Evolutionary conservation across 768 basidiomycete species (phyloP).

Genomic region (Agrocybe pediades): DNA sequence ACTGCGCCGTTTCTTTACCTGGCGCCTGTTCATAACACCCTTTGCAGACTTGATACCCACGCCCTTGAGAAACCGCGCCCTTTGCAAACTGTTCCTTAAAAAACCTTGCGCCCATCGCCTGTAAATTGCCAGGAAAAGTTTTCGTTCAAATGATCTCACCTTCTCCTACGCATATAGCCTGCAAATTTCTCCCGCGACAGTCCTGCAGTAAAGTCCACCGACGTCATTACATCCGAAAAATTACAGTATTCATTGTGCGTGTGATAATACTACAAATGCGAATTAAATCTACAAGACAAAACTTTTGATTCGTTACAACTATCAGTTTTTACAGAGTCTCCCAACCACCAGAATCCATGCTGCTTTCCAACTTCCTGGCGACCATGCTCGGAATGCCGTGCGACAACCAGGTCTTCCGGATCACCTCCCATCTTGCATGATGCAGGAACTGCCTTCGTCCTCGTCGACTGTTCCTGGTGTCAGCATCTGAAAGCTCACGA

Average conservation of each 20-base stretch:
- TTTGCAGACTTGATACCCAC: too few relatives aligned
- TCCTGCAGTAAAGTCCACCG: too few relatives aligned
- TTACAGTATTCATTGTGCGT: background rate
- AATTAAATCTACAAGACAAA: background rate
- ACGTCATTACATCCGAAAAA: background rate
- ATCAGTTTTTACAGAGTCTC: conserved; percentile 72
- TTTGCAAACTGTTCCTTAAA: too few relatives aligned
- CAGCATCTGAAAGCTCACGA: background rate
- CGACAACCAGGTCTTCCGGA: conserved; percentile 87
- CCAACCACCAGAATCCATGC: conserved; percentile 93
- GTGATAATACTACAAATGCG: background rate
- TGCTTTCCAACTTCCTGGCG: conserved; percentile 85
- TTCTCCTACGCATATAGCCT: too few relatives aligned
- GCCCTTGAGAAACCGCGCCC: too few relatives aligned
- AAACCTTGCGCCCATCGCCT: too few relatives aligned
- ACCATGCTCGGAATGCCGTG: conserved; percentile 90
- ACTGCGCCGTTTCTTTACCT: too few relatives aligned
- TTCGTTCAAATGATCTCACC: too few relatives aligned
- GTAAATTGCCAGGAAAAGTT: too few relatives aligned
- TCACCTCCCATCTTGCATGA: conserved; percentile 84
- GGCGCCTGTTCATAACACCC: too few relatives aligned
- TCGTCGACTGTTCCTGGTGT: conserved; percentile 49
- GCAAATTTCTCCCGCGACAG: too few relatives aligned
- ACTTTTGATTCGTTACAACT: background rate
- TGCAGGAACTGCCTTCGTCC: conserved; percentile 90